phyloP scores from a whole-genome alignment of 2,329 filamentous ascomycete species.

The Golovinomyces cichoracearum region DNA sequence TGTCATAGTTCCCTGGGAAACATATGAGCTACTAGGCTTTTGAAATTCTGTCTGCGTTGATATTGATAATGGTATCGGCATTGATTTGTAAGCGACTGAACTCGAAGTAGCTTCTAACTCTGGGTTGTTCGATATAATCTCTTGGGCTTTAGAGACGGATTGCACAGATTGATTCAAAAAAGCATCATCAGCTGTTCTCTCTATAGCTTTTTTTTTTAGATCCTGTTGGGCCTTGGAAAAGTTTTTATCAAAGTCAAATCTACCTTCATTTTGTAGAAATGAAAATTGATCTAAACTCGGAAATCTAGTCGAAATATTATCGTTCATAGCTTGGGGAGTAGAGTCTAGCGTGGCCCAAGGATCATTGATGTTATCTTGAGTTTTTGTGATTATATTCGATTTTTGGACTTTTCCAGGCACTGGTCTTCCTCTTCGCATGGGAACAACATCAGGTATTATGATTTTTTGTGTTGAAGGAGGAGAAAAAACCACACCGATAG shows the following conservation, averaged over 20 bases:
- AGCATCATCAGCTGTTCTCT: slow-evolving; percentile 60
- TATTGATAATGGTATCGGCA: slow-evolving; percentile 24
- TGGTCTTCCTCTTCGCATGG: slow-evolving; percentile 66
- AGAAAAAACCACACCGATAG: slow-evolving; percentile 58
- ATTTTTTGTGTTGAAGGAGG: slow-evolving; percentile 45
- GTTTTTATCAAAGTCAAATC: slow-evolving; percentile 57
- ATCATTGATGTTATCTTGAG: slow-evolving; percentile 44
- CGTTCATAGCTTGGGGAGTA: slow-evolving; percentile 28
- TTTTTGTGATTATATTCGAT: slow-evolving; percentile 36
- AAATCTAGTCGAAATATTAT: slow-evolving; percentile 66
- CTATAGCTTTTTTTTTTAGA: slow-evolving; percentile 40
- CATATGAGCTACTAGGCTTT: slow-evolving; percentile 14
- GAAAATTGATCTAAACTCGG: slow-evolving; percentile 86
- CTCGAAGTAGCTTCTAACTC: slow-evolving; percentile 27
- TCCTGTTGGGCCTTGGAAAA: slow-evolving; percentile 23
- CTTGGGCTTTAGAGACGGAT: slow-evolving; percentile 30
- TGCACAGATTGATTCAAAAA: slow-evolving; percentile 26
- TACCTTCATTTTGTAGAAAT: slow-evolving; percentile 58
- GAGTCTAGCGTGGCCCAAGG: slow-evolving; percentile 79
- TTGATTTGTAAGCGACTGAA: slow-evolving; percentile 12
- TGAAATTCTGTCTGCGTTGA: background rate
- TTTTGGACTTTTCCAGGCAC: slow-evolving; percentile 22
- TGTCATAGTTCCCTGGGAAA: slow-evolving; percentile 64
- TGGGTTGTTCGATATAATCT: slow-evolving; percentile 36
- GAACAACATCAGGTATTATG: slow-evolving; percentile 63